These are phyloP conservation scores for Oxyria digyna DNA, from an alignment of 148 eudicot species.

Conservation along the genomic window DNA sequence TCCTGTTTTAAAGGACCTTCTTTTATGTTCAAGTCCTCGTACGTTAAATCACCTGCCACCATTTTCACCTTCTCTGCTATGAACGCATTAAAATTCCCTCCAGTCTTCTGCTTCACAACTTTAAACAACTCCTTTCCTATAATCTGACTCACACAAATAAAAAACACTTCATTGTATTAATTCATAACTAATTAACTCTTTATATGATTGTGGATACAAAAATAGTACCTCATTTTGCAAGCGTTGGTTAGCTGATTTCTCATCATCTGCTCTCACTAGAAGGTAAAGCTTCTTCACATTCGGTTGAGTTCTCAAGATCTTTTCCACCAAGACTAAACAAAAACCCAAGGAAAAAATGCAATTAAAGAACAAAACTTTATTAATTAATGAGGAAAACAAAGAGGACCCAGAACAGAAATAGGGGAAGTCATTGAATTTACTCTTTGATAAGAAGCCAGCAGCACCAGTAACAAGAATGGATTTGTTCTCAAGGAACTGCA, in stretches of 20 bases:
- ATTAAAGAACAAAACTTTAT: not conserved
- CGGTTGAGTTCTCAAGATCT: constrained; percentile 15
- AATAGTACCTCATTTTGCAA: constrained; percentile 12
- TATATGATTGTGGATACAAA: no score
- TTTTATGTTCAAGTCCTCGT: constrained; percentile 39
- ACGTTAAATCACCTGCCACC: constrained; percentile 47
- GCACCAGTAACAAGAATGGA: constrained; percentile 52
- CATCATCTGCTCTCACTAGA: constrained; percentile 9
- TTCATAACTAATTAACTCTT: no score
- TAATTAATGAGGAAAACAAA: not conserved
- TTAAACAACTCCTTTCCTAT: constrained; percentile 49
- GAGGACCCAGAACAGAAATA: not conserved
- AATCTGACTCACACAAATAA: constrained; percentile 18
- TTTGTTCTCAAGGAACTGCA: constrained; percentile 36
- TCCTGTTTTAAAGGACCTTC: constrained; percentile 26
- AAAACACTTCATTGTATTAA: no score
- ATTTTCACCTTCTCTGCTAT: constrained; percentile 39
- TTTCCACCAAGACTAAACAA: constrained; percentile 12
- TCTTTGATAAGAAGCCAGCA: constrained; percentile 58
- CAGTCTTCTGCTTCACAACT: constrained; percentile 41
- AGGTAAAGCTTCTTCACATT: constrained; percentile 17
- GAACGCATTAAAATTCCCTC: constrained; percentile 23
- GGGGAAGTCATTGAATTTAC: constrained; percentile 13
- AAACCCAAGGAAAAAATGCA: not conserved
- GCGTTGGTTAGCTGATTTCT: constrained; percentile 9